These are phyloP conservation scores for Kurtzmaniella quercitrusa DNA, from an alignment of 1,139 yeast genomes.

Conservation along the genomic window DNA sequence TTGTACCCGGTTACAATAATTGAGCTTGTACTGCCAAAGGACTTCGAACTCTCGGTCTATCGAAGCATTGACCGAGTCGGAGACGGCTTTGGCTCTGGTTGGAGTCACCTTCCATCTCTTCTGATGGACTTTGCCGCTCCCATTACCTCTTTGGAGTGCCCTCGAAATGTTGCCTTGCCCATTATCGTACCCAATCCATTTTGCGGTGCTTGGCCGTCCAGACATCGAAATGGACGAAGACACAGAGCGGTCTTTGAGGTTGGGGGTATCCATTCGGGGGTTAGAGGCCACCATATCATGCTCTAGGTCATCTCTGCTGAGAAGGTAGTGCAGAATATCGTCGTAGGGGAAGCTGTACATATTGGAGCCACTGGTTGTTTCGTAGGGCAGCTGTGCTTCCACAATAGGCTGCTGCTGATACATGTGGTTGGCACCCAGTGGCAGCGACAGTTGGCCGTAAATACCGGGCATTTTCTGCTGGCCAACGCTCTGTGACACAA, in stretches of 20 bases:
- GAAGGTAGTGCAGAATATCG: background rate
- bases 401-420: too few relatives aligned
- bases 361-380: background rate
- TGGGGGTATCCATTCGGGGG: background rate
- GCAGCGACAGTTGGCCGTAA: background rate
- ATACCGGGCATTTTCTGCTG: too few relatives aligned
- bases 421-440: too few relatives aligned
- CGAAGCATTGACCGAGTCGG: slow-evolving; percentile 15
- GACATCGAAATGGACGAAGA: background rate
- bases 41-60: slow-evolving; percentile 16
- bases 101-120: background rate
- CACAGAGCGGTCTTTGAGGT: background rate
- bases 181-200: background rate
- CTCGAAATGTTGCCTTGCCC: too few relatives aligned
- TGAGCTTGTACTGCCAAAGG: slow-evolving; percentile 3
- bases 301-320: background rate
- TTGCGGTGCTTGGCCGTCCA: background rate
- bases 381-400: background rate
- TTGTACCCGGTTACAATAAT: background rate
- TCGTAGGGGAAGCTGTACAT: background rate
- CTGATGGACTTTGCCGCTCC: background rate
- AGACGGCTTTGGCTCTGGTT: slow-evolving; percentile 7
- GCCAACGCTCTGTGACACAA: background rate
- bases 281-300: background rate
- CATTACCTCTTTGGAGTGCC: too few relatives aligned